phyloP scores from a whole-genome alignment of 2,329 filamentous ascomycete species.

The Zymoseptoria ardabiliae region DNA sequence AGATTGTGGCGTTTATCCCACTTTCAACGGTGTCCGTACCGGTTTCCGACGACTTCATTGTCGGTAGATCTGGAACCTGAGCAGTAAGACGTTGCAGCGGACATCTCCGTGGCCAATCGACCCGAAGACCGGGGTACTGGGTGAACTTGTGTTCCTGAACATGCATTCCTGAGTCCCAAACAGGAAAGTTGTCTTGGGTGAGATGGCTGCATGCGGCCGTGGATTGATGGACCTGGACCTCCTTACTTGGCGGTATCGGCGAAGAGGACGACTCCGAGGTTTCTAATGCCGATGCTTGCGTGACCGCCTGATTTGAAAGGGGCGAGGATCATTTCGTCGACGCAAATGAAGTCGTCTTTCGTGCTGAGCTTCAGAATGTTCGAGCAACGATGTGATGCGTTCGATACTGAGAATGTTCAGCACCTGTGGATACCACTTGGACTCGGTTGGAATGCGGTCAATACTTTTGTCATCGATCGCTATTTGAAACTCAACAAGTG shows the following conservation, averaged over 20 bases:
- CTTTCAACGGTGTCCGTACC: no score
- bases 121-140: neutral
- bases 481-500: neutral
- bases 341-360: neutral
- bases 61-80: neutral
- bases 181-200: neutral
- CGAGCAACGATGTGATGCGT: neutral
- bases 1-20: no score
- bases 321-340: neutral
- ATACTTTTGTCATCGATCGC: neutral
- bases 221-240: neutral
- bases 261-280: neutral
- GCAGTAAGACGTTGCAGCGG: neutral
- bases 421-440: neutral
- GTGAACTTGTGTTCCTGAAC: neutral
- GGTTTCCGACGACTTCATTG: no score
- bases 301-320: neutral
- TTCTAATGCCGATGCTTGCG: neutral
- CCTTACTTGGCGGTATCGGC: neutral
- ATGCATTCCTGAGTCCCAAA: neutral
- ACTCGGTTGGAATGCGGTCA: neutral
- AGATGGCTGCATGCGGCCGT: neutral
- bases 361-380: neutral
- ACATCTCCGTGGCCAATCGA: neutral
- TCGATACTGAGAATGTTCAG: neutral